These are phyloP conservation scores for Colletotrichum trifolii DNA, from an alignment of 2,329 filamentous ascomycete species.

Conservation along the genomic window DNA sequence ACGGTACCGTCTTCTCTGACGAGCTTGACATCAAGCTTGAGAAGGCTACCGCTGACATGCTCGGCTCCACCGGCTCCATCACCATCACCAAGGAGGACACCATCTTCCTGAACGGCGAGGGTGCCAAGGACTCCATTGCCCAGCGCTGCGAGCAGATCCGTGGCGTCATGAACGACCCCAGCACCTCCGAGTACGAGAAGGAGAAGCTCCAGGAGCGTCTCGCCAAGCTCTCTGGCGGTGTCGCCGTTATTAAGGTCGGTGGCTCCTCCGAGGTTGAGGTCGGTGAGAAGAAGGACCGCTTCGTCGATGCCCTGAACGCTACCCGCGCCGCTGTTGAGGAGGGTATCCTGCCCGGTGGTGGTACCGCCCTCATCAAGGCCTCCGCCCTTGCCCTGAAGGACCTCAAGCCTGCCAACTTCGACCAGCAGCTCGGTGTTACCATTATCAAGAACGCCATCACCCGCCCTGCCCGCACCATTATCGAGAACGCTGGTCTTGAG, in stretches of 20 bases:
- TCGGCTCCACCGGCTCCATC: constrained; percentile 96
- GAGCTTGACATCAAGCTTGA: constrained; percentile 99
- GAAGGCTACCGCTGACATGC: constrained; percentile 95
- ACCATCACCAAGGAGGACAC: constrained; percentile 99
- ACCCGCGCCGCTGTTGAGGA: constrained; percentile 98
- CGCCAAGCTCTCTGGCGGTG: constrained; percentile 98
- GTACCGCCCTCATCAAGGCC: constrained; percentile 97
- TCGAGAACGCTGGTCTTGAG: constrained; percentile 97
- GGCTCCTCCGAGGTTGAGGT: constrained; percentile 98
- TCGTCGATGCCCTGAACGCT: constrained; percentile 97
- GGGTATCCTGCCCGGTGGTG: constrained; percentile 98
- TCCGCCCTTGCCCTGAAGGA: constrained; percentile 85
- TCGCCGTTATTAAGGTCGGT: constrained; percentile 99
- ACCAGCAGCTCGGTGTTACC: constrained; percentile 97
- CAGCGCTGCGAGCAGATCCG: constrained; percentile 99
- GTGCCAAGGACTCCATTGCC: constrained; percentile 90
- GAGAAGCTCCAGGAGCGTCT: constrained; percentile 99
- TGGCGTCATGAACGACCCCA: constrained; percentile 92
- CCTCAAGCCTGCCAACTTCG: constrained; percentile 93
- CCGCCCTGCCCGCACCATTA: constrained; percentile 90
- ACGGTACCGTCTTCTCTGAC: constrained; percentile 96
- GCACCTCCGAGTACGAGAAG: constrained; percentile 99
- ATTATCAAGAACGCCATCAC: constrained; percentile 99
- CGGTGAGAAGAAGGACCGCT: constrained; percentile 99
- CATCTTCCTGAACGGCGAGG: constrained; percentile 96